Conservation (phyloP, 2,329 filamentous ascomycete genomes). For the Penicillium vulpinum region DNA sequence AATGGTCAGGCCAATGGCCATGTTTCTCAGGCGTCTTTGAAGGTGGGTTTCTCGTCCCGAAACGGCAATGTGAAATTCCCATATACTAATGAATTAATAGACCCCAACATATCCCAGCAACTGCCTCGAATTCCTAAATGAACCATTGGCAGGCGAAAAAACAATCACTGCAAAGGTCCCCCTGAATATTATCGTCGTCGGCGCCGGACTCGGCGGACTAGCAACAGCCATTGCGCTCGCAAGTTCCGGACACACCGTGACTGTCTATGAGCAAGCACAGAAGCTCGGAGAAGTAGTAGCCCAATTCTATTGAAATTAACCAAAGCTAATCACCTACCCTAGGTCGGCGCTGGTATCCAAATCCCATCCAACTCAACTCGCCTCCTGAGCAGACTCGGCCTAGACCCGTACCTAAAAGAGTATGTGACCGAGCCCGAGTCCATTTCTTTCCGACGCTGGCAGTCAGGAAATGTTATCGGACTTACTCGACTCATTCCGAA, state of each 20-base stretch:
- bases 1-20: neutral
- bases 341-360: slow-evolving; percentile 46
- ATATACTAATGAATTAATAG: neutral
- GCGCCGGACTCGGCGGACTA: slow-evolving; percentile 34
- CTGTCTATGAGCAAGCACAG: slow-evolving; percentile 31
- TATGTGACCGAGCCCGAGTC: slow-evolving; percentile 31
- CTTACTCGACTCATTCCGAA: slow-evolving; percentile 35
- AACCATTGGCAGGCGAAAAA: neutral
- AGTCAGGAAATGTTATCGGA: slow-evolving; percentile 34
- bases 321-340: neutral
- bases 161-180: neutral
- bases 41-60: neutral
- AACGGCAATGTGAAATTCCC: neutral
- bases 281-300: slow-evolving; percentile 41
- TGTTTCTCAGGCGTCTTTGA: neutral
- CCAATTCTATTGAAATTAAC: neutral
- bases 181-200: slow-evolving; percentile 32
- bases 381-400: slow-evolving; percentile 35
- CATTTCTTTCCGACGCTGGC: slow-evolving; percentile 40
- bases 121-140: neutral
- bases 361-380: slow-evolving; percentile 40
- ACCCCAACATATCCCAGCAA: slow-evolving; percentile 8
- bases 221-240: slow-evolving; percentile 32
- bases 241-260: slow-evolving; percentile 26
- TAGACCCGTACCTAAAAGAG: slow-evolving; percentile 28